Evolutionary conservation across 1,284 basidiomycete genomes (phyloP), one percentile per base, ranked within the genome.

Genomic region (Sporisorium graminicola): DNA sequence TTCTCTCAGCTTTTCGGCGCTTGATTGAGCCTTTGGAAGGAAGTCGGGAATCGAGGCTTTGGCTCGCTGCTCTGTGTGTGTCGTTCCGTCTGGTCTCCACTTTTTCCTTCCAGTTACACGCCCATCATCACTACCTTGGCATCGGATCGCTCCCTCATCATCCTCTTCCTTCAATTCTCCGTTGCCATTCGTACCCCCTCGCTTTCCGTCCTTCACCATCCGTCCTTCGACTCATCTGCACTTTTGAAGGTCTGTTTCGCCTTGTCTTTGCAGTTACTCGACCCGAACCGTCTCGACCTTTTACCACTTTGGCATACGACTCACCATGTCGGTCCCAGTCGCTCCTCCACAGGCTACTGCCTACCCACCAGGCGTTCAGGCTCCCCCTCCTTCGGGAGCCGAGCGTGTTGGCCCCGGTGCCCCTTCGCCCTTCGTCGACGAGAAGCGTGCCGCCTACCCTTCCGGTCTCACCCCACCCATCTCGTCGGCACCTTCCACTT

Each of bases 361-460:
- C 64, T 75, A 75, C 33, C 73, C 73, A 63, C 53, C 73, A 56
- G 70, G 74, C n/a, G 51, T 55, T 16, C 74, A 69, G 44, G 47
- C 64, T 33, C 70, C 74, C 40, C 66, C 70, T 52, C 63, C 69
- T 22, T 77, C 74, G 26, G 74, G 74, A 33, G 70, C 70, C 9
- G 74, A 77, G 58, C 70, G 54, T 40, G 51, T 77, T 27, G 70
- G 74, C 27, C 53, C 66, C 47, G 66, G 66, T 29, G 57, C 69
- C 14, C 58, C 64, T 13, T 72, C 65, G 18, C 74, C 74, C 2
- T 76, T 76, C 27, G 26, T 76, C 35, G 74, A 76, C 40, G 74
- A 76, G 63, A 76, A 77, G 66, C 65, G 66, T 27, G 56, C 65
- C 13, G 63, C 65, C 42, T 74, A 69, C 58, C 74, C 70, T 5